Evolutionary conservation across 2,329 filamentous ascomycete species (phyloP), one percentile per base, ranked within the genome.

Genomic region (Microdochium bolleyi): DNA sequence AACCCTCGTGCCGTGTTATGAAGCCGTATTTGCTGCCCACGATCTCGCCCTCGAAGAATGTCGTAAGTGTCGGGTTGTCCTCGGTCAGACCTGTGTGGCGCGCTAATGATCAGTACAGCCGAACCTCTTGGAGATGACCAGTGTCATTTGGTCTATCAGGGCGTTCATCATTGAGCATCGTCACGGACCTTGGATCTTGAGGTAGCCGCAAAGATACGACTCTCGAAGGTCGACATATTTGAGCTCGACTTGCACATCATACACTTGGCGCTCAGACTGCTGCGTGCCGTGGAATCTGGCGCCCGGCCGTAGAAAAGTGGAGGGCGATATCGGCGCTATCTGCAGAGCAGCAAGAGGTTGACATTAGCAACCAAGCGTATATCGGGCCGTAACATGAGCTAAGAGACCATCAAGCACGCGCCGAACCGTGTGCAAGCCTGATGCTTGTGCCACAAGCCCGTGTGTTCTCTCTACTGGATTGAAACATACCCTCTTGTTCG

Each of bases 1-100:
- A 99, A 61, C 84, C 83, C 53, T 89, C 82, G 67, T 96, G 89
- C 58, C 88, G 83, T 37, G 94, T 99, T 57, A 87, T 82, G 73
- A 99, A 99, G n/a, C 84, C 87, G 72, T 97, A 92, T 66, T 95
- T 95, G 53, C 85, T 86, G 49, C 94, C 94, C 59, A 99, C 96
- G 52, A 99, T 95, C 71, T 99, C 94, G 67, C 92, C 92, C 71
- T 97, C 92, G 63, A 99, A 99, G 68, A 95, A 99, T 1, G 94
- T 99, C 9, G 92, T 97, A 50, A 99, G 77, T n/a, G 92, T 96
- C 13, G 92, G 92, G 67, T 97, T 92, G 70, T 96, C 92, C 66
- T 95, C 88, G 0, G 94, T 97, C 16, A 99, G 77, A 51, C 92
- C 92, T 96, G 60, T 11, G 24, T 30, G 52, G 52, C 41, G 50